Percentiles rank a stretch among this genome's conserved stretches.
Conservation (phyloP, 306 rosid species). For the Cucumis hystrix region DNA sequence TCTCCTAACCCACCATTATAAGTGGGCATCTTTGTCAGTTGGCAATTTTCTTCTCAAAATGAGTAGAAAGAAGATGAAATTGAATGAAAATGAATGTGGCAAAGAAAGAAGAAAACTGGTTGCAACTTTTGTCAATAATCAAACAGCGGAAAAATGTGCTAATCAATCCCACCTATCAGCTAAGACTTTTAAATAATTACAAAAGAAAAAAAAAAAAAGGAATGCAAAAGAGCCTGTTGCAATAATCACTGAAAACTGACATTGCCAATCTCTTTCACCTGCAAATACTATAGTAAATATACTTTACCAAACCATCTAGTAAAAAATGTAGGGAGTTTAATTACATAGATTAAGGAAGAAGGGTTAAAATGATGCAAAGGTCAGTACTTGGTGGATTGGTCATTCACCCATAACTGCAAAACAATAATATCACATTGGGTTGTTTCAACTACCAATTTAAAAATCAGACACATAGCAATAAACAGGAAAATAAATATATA, state of each 20-base stretch:
- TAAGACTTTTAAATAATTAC: neutral
- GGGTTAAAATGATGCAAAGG: neutral
- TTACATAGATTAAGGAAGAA: neutral
- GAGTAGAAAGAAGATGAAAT: neutral
- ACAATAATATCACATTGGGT: constrained; percentile 3
- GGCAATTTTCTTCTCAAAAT: constrained; percentile 6
- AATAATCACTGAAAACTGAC: neutral
- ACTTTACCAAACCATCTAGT: constrained; percentile 16
- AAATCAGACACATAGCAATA: neutral
- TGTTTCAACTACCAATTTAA: neutral
- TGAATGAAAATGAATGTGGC: neutral
- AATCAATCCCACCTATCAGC: constrained; percentile 5
- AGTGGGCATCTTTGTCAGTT: constrained; percentile 14
- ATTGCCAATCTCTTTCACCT: neutral
- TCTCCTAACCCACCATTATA: constrained; percentile 14
- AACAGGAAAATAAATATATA: neutral
- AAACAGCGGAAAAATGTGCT: neutral
- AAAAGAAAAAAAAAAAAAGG: neutral
- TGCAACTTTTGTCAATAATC: constrained; percentile 11
- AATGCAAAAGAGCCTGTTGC: neutral
- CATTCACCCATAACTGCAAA: constrained; percentile 5
- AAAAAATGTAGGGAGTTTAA: neutral
- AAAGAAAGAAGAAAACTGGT: neutral
- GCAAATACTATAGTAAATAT: constrained; percentile 12
- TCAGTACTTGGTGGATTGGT: neutral